Evolutionary conservation across 2,329 filamentous ascomycete genomes (phyloP).

Genomic region (Thermoascus crustaceus): DNA sequence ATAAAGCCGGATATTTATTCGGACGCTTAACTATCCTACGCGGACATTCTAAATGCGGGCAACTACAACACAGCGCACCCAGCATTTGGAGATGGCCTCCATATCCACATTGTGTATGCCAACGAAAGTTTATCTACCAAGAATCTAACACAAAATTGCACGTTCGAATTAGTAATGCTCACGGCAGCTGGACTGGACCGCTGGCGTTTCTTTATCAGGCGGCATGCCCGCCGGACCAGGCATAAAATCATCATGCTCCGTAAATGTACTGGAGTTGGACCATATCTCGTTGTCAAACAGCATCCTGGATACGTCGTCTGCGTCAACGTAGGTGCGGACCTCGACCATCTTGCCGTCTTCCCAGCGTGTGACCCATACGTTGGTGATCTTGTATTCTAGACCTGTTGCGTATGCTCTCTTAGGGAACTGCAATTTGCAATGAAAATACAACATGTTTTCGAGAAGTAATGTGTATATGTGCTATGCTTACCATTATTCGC

Average conservation of each 20-base stretch:
- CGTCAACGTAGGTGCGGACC: conserved; percentile 25
- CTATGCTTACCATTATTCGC: conserved; percentile 29
- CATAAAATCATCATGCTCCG: conserved; percentile 22
- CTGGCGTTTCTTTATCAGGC: background rate
- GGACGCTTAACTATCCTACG: too few relatives aligned
- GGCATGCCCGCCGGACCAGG: conserved; percentile 27
- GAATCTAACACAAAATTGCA: background rate
- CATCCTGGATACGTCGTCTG: conserved; percentile 13
- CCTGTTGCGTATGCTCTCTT: conserved; percentile 10
- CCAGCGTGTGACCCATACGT: conserved; percentile 29
- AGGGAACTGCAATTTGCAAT: background rate
- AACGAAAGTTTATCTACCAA: background rate
- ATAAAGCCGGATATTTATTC: too few relatives aligned
- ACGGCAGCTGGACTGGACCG: too few relatives aligned
- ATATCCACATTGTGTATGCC: too few relatives aligned
- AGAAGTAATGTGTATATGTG: conserved; percentile 2
- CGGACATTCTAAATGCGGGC: too few relatives aligned
- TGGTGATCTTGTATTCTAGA: conserved; percentile 23
- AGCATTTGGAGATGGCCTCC: too few relatives aligned
- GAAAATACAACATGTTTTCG: background rate
- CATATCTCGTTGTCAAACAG: conserved; percentile 26
- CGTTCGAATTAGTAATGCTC: background rate
- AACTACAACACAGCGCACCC: too few relatives aligned
- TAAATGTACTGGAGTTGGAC: conserved; percentile 17
- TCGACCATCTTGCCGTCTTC: conserved; percentile 24